Evolutionary conservation across 495 filamentous ascomycete species (phyloP).

Genomic region (Lasiosphaeria hispida): DNA sequence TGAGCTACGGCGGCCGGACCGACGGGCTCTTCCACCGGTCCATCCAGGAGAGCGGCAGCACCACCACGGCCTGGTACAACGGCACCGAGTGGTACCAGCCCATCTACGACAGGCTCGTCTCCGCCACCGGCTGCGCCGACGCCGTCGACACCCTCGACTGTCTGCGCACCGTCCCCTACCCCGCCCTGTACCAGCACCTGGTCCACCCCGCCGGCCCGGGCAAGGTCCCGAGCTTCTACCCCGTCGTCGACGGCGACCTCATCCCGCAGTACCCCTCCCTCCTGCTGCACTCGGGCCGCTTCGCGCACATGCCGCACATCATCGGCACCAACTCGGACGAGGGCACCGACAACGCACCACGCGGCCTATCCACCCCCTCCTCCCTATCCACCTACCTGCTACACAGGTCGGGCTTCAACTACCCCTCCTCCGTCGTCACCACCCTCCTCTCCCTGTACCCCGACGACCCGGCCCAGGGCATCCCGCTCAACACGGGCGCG

Average conservation of each 20-base stretch:
- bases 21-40: slow-evolving; percentile 52
- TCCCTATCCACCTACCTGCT: slow-evolving; percentile 39
- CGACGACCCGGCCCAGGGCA: slow-evolving; percentile 32
- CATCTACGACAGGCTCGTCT: slow-evolving; percentile 44
- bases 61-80: slow-evolving; percentile 34
- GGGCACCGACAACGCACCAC: slow-evolving; percentile 56
- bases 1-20: slow-evolving; percentile 38
- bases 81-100: slow-evolving; percentile 37
- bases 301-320: slow-evolving; percentile 58
- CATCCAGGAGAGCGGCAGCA: slow-evolving; percentile 50
- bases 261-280: slow-evolving; percentile 36
- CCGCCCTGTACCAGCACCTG: slow-evolving; percentile 28
- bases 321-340: slow-evolving; percentile 62
- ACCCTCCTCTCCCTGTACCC: slow-evolving; percentile 38
- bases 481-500: slow-evolving; percentile 30
- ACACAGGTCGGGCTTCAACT: slow-evolving; percentile 20
- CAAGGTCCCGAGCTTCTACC: slow-evolving; percentile 34
- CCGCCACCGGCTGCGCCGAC: slow-evolving; percentile 37
- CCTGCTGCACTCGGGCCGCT: slow-evolving; percentile 33
- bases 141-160: slow-evolving; percentile 41
- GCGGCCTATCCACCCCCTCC: slow-evolving; percentile 39
- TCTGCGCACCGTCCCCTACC: slow-evolving; percentile 37
- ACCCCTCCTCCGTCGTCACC: slow-evolving; percentile 29
- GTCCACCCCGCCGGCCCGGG: slow-evolving; percentile 8
- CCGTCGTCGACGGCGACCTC: slow-evolving; percentile 53